Evolutionary conservation across 2,329 filamentous ascomycete genomes (phyloP).

Genomic region (Pezicula rhizophila): DNA sequence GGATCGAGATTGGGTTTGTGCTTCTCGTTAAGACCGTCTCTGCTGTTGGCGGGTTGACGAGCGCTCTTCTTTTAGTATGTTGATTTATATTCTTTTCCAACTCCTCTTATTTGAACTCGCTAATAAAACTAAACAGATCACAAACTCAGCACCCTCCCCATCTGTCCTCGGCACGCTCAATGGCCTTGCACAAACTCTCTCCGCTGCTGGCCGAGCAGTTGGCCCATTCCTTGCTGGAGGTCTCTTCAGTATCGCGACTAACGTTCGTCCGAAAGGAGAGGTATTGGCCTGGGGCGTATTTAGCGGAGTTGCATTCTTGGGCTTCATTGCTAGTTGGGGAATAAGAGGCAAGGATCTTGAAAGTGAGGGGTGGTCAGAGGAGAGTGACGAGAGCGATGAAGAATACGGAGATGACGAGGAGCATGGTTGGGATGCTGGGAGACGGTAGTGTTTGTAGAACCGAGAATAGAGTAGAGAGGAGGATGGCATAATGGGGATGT

Average conservation of each 20-base stretch:
- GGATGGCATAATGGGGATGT: no score
- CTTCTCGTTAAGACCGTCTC: constrained; percentile 86
- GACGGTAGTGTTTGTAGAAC: no score
- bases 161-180: constrained; percentile 85
- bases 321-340: constrained; percentile 73
- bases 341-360: constrained; percentile 61
- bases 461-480: no score
- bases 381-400: constrained; percentile 20
- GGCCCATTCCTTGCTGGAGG: constrained; percentile 85
- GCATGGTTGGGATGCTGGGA: no score
- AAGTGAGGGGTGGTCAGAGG: constrained; percentile 42
- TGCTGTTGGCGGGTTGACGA: constrained; percentile 82
- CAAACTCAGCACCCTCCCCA: constrained; percentile 83
- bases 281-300: constrained; percentile 82
- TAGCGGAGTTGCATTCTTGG: constrained; percentile 72
- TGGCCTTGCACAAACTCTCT: constrained; percentile 88
- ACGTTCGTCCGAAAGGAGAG: constrained; percentile 74
- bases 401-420: constrained; percentile 16
- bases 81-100: not conserved
- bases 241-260: constrained; percentile 73
- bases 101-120: not conserved
- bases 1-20: constrained; percentile 71
- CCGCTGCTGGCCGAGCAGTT: constrained; percentile 79
- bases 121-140: constrained; percentile 56
- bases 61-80: constrained; percentile 77